Evolutionary conservation across 1,284 basidiomycete genomes (phyloP), one percentile per base, ranked within the genome.

Genomic region (Heterobasidion irregulare): DNA sequence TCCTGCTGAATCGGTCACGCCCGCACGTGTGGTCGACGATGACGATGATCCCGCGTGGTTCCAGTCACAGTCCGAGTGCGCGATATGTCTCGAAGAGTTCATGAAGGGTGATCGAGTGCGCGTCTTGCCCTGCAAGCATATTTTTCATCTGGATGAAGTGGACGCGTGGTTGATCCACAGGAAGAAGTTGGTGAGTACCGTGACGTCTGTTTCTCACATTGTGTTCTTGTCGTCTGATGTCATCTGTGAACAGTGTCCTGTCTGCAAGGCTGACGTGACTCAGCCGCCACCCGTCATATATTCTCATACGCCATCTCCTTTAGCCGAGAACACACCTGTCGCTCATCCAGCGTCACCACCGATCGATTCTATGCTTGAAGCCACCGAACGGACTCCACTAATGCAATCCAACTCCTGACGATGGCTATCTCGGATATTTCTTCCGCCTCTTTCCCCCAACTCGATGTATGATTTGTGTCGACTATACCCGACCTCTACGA

Each of bases 151-250:
- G 54, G 83, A 86, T 48, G 92, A 95, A 69, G 84, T 95, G 47
- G 92, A 94, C 66, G 80, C 86, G 62, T 97, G 94, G 94, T 72
- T 97, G 57, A 86, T 94, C 58, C 84, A 88, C 59, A 83, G 89
- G 69, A 91, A 93, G 75, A 94, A 95, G 74, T 72, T 94, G 67
- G 92, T 93, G 64, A 65, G 86, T 77, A 45, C 32, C 50, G 7
- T 19, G n/a, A 26, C 15, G 13, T 13, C 47, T 35, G 45, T 57
- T 19, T 44, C 53, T n/a, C 32, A 15, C 43, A 45, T 48, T 44
- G 59, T 10, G 53, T 60, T 43, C 16, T 50, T 51, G 53, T 13
- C 49, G 58, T 54, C 8, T 62, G 26, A 26, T 26, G 26, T 26
- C 26, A 26, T 26, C 6, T 6, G 26, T 26, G 26, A 26, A 26